Evolutionary conservation across 805 yeast genomes (phyloP).

Genomic region (Starmerella stellata): DNA sequence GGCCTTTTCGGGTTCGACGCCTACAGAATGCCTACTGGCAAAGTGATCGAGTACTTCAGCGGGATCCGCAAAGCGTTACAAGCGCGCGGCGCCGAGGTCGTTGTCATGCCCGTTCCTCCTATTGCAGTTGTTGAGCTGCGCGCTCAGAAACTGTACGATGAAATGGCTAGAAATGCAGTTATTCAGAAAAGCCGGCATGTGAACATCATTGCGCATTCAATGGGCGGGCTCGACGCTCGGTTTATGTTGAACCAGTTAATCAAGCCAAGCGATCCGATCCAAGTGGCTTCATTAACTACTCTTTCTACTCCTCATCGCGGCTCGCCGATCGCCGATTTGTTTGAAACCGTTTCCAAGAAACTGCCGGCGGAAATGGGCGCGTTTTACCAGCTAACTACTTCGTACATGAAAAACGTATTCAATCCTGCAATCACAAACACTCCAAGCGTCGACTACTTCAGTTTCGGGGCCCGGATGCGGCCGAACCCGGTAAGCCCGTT

Average conservation of each 20-base stretch:
- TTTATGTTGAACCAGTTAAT: constrained; percentile 45
- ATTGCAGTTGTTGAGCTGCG: constrained; percentile 58
- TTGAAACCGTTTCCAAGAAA: constrained; percentile 22
- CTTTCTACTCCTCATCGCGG: constrained; percentile 82
- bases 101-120: constrained; percentile 66
- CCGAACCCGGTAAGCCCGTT: constrained; percentile 51
- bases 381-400: constrained; percentile 50
- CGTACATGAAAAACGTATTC: constrained; percentile 31
- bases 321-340: constrained; percentile 60
- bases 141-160: constrained; percentile 38
- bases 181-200: neutral
- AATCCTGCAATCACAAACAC: constrained; percentile 36
- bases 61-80: constrained; percentile 52
- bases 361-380: constrained; percentile 22
- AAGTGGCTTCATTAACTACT: constrained; percentile 63
- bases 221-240: constrained; percentile 85
- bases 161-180: constrained; percentile 25
- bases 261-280: constrained; percentile 26
- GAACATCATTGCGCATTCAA: constrained; percentile 72
- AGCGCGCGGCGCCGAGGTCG: constrained; percentile 44
- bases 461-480: constrained; percentile 59
- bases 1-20: constrained; percentile 72
- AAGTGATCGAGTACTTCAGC: constrained; percentile 53
- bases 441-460: constrained; percentile 51
- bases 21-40: constrained; percentile 27